A percentile compares a stretch with the other conserved stretches of the same genome.
Conservation (phyloP, 2,329 filamentous ascomycete genomes). For the Calycina herbarum region DNA sequence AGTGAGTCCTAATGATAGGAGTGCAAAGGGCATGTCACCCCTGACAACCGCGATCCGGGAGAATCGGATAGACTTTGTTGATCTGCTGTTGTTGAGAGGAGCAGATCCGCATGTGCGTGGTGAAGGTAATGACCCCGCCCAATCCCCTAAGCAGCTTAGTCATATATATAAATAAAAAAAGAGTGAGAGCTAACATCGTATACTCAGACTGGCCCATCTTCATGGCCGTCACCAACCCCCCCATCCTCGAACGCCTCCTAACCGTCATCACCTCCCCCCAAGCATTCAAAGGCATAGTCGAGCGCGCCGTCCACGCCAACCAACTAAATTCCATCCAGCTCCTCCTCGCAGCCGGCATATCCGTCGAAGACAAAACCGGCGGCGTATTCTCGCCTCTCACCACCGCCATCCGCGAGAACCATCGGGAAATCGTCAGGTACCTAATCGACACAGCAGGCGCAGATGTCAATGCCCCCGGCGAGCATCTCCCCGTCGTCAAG, state of each 20-base stretch:
- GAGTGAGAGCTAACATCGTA: no score
- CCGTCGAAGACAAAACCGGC: slow-evolving; percentile 70
- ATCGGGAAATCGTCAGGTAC: slow-evolving; percentile 59
- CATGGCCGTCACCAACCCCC: slow-evolving; percentile 64
- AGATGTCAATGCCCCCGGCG: slow-evolving; percentile 66
- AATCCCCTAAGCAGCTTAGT: no score
- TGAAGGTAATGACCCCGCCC: slow-evolving; percentile 36
- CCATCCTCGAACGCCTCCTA: slow-evolving; percentile 59
- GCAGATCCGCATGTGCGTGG: slow-evolving; percentile 64
- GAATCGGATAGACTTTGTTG: slow-evolving; percentile 58
- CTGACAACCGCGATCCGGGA: slow-evolving; percentile 67
- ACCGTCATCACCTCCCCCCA: slow-evolving; percentile 57
- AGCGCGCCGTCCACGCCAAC: slow-evolving; percentile 66
- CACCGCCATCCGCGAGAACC: slow-evolving; percentile 64
- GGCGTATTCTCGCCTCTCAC: slow-evolving; percentile 71
- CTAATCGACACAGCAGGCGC: slow-evolving; percentile 62
- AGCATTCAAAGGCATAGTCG: slow-evolving; percentile 65
- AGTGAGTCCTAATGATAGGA: slow-evolving; percentile 60
- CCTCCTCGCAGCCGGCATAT: slow-evolving; percentile 44
- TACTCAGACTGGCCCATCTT: slow-evolving; percentile 64
- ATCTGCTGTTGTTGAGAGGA: slow-evolving; percentile 56
- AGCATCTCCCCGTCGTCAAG: slow-evolving; percentile 71
- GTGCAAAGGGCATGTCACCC: slow-evolving; percentile 57
- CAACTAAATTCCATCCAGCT: slow-evolving; percentile 67
- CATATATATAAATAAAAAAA: no score